Conservation (phyloP, 2,329 filamentous ascomycete species). For the Byssothecium circinans region DNA sequence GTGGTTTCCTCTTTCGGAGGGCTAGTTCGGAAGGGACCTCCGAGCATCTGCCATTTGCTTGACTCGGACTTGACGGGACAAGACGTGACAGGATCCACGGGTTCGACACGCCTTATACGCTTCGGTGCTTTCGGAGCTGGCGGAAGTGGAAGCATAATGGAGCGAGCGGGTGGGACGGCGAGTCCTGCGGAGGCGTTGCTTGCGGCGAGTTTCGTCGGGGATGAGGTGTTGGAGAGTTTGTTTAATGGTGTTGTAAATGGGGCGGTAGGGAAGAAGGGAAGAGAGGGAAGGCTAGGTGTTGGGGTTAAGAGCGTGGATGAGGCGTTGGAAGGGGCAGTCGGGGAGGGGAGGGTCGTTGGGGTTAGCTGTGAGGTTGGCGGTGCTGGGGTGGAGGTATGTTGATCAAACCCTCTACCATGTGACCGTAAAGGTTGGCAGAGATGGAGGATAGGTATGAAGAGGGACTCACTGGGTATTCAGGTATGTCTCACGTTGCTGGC, state of each 20-base stretch:
- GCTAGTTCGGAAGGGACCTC: not conserved
- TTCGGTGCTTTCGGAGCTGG: not conserved
- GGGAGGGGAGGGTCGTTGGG: conserved; percentile 38
- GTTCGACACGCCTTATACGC: not conserved
- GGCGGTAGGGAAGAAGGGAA: not conserved
- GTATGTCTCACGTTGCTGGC: conserved; percentile 43
- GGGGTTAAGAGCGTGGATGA: conserved; percentile 39
- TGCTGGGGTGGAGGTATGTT: conserved; percentile 26
- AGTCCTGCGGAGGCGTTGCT: conserved; percentile 20
- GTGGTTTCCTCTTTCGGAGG: no score
- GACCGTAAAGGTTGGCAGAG: not conserved
- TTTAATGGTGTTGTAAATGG: conserved; percentile 11
- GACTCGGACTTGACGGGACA: not conserved
- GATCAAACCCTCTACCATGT: not conserved
- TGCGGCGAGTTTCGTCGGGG: conserved; percentile 17
- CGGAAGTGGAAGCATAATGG: not conserved
- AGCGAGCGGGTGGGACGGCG: not conserved
- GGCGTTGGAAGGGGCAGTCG: conserved; percentile 42
- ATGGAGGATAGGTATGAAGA: not conserved
- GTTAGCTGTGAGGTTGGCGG: conserved; percentile 38
- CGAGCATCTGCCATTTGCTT: not conserved
- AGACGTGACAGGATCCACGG: not conserved
- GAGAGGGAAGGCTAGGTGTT: conserved; percentile 16
- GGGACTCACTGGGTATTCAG: conserved; percentile 9
- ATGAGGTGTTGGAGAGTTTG: conserved; percentile 21